phyloP scores from a whole-genome alignment of 2,329 filamentous ascomycete species.

The Herpotrichia juniperi region DNA sequence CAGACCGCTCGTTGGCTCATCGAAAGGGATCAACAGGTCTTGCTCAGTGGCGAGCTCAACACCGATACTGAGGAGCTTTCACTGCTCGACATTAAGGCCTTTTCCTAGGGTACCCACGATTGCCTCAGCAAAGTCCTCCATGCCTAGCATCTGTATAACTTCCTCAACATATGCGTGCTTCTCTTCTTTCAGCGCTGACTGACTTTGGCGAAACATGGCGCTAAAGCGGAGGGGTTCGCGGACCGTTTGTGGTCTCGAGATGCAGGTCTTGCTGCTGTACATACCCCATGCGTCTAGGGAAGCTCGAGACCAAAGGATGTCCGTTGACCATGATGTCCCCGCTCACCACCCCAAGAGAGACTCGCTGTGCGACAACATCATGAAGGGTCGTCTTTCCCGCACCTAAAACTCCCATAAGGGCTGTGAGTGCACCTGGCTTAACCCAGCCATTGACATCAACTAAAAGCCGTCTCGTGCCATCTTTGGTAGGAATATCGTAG shows the following conservation, averaged over 20 bases:
- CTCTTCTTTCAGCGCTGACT: slow-evolving; percentile 59
- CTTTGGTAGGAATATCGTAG: slow-evolving; percentile 46
- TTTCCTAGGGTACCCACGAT: slow-evolving; percentile 68
- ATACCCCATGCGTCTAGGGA: slow-evolving; percentile 47
- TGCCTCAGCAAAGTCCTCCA: slow-evolving; percentile 70
- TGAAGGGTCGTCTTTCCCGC: slow-evolving; percentile 49
- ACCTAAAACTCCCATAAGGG: slow-evolving; percentile 45
- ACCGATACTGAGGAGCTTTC: slow-evolving; percentile 73
- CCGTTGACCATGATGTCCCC: slow-evolving; percentile 48
- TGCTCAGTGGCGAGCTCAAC: slow-evolving; percentile 75
- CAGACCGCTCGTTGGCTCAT: slow-evolving; percentile 65
- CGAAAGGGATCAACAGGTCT: slow-evolving; percentile 65
- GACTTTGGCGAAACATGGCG: slow-evolving; percentile 56
- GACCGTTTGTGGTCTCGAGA: slow-evolving; percentile 45
- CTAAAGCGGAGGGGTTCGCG: slow-evolving; percentile 44
- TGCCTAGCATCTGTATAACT: slow-evolving; percentile 69
- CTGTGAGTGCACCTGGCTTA: slow-evolving; percentile 59
- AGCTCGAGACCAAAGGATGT: slow-evolving; percentile 38
- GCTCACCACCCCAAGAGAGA: slow-evolving; percentile 45
- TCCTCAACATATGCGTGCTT: slow-evolving; percentile 68
- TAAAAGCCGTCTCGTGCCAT: slow-evolving; percentile 56
- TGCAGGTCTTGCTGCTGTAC: slow-evolving; percentile 50
- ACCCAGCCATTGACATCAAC: slow-evolving; percentile 62
- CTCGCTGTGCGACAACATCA: slow-evolving; percentile 42
- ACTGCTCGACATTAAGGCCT: slow-evolving; percentile 71